Conservation (phyloP, 768 basidiomycete species). For the Kwoniella heveanensis region DNA sequence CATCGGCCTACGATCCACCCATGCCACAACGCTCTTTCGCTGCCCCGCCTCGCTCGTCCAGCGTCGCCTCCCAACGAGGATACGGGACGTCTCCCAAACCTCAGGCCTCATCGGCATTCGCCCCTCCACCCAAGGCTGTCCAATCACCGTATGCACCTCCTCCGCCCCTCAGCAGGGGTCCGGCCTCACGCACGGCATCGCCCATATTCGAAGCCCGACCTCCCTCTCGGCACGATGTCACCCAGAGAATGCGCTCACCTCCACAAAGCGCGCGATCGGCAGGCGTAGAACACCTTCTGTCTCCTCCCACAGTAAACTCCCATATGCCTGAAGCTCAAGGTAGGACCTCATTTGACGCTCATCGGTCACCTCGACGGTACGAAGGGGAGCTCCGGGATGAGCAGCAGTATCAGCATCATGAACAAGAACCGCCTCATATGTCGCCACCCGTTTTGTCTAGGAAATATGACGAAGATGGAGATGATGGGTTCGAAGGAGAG, state of each 20-base stretch:
- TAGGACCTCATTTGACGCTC: background rate
- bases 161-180: slow-evolving; percentile 16
- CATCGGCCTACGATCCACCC: slow-evolving; percentile 14
- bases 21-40: slow-evolving; percentile 4
- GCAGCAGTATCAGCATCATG: background rate
- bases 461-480: slow-evolving; percentile 19
- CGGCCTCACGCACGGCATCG: slow-evolving; percentile 11
- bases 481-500: slow-evolving; percentile 6
- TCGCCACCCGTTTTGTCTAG: slow-evolving; percentile 18
- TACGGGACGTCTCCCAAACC: background rate
- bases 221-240: slow-evolving; percentile 15
- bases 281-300: slow-evolving; percentile 9
- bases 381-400: background rate
- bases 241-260: slow-evolving; percentile 11
- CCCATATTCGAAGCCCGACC: slow-evolving; percentile 22
- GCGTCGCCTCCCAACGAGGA: slow-evolving; percentile 7
- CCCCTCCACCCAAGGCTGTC: slow-evolving; percentile 11
- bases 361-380: background rate
- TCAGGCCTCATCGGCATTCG: slow-evolving; percentile 1
- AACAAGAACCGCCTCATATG: slow-evolving; percentile 1
- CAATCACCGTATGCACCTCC: slow-evolving; percentile 15
- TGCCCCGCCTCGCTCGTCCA: slow-evolving; percentile 11
- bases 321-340: background rate
- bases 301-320: slow-evolving; percentile 3
- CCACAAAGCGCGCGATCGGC: background rate